These are phyloP conservation scores for Diplogelasinospora grovesii DNA, from an alignment of 495 filamentous ascomycete species.

Conservation along the genomic window DNA sequence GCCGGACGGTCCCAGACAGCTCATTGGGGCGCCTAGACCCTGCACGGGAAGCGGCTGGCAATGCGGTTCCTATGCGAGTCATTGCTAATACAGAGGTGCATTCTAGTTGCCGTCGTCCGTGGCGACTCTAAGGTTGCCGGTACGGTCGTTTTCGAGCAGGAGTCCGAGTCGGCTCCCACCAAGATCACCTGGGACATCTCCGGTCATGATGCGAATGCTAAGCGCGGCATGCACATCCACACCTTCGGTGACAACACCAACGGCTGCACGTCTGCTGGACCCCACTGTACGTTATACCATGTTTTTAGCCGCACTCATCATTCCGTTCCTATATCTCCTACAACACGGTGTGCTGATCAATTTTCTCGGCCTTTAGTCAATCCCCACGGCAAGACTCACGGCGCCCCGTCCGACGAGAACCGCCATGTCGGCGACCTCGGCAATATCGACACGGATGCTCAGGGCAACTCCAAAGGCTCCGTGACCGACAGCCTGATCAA, in stretches of 20 bases:
- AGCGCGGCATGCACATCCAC: slow-evolving; percentile 97
- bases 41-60: too few relatives aligned
- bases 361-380: slow-evolving; percentile 60
- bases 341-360: not conserved
- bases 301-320: not conserved
- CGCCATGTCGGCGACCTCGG: slow-evolving; percentile 97
- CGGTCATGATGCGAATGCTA: slow-evolving; percentile 87
- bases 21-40: slow-evolving; percentile 7
- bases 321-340: too few relatives aligned
- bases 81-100: slow-evolving; percentile 22
- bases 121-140: slow-evolving; percentile 91
- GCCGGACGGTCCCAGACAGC: not conserved
- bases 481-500: slow-evolving; percentile 75
- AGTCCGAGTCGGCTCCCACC: slow-evolving; percentile 68
- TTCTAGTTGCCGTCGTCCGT: slow-evolving; percentile 84
- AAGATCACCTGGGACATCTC: slow-evolving; percentile 88
- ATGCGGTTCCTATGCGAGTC: slow-evolving; percentile 2
- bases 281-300: slow-evolving; percentile 71
- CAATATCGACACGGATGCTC: slow-evolving; percentile 89
- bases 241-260: slow-evolving; percentile 99
- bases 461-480: slow-evolving; percentile 78
- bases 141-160: slow-evolving; percentile 92
- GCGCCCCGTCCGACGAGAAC: slow-evolving; percentile 69
- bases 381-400: slow-evolving; percentile 85
- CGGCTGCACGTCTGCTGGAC: slow-evolving; percentile 94